phyloP scores from a whole-genome alignment of 192 early-diverging fungal genomes.

The Dissophora ornata region DNA sequence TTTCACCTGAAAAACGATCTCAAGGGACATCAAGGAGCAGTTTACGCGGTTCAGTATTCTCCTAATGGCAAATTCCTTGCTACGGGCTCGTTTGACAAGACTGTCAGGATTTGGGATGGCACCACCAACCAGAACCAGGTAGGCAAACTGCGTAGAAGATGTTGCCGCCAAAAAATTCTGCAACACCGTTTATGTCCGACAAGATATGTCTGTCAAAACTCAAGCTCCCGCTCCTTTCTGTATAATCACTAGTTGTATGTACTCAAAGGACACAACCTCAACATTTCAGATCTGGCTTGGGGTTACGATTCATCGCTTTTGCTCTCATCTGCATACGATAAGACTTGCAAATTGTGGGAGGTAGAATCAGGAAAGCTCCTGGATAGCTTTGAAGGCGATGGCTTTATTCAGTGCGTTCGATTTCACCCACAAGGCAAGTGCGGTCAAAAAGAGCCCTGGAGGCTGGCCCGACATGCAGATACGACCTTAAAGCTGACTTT shows the following conservation, averaged over 20 bases:
- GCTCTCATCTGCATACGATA: constrained; percentile 82
- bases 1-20: constrained; percentile 50
- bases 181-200: too few species aligned
- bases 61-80: constrained; percentile 83
- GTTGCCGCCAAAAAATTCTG: too few species aligned
- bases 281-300: constrained; percentile 86
- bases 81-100: constrained; percentile 95
- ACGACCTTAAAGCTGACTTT: too few species aligned
- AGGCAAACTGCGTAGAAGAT: too few species aligned
- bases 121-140: constrained; percentile 75
- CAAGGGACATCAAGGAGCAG: constrained; percentile 88
- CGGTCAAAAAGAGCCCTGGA: too few species aligned
- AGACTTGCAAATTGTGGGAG: constrained; percentile 86
- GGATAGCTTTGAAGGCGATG: constrained; percentile 75
- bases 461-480: too few species aligned
- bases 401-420: constrained; percentile 88
- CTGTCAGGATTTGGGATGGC: constrained; percentile 91
- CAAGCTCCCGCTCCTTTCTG: too few species aligned
- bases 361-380: constrained; percentile 72
- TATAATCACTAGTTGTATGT: constrained; percentile 65
- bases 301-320: constrained; percentile 71
- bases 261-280: constrained; percentile 80
- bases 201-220: too few species aligned
- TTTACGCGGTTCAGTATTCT: constrained; percentile 92
- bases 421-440: constrained; percentile 76